Conservation (phyloP, 768 basidiomycete genomes). For the Suillus luteus region DNA sequence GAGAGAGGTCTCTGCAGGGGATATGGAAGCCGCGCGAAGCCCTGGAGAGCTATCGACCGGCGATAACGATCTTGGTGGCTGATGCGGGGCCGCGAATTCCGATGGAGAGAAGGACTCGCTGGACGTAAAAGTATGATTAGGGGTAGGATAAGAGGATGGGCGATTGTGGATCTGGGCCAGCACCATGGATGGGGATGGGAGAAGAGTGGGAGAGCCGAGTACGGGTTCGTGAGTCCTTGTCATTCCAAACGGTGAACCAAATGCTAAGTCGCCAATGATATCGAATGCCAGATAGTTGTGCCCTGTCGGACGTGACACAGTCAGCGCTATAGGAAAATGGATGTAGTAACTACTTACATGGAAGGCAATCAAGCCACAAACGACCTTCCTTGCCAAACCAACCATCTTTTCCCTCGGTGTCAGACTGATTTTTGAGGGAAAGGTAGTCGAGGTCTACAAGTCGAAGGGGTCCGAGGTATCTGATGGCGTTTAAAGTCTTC, state of each 20-base stretch:
- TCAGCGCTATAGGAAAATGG: conserved; percentile 10
- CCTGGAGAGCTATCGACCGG: conserved; percentile 49
- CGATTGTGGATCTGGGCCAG: conserved; percentile 42
- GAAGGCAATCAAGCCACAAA: conserved; percentile 74
- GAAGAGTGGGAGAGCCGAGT: conserved; percentile 47
- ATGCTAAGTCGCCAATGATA: conserved; percentile 86
- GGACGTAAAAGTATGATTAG: conserved; percentile 47
- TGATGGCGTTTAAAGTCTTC: conserved; percentile 67
- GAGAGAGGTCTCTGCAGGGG: conserved; percentile 61
- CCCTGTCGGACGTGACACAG: conserved; percentile 34
- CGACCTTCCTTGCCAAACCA: conserved; percentile 61
- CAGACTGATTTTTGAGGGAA: conserved; percentile 53
- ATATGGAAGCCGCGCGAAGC: conserved; percentile 54
- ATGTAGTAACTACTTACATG: conserved; percentile 43
- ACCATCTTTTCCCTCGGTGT: conserved; percentile 59
- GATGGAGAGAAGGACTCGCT: conserved; percentile 59
- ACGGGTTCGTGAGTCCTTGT: conserved; percentile 70
- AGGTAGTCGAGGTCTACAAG: no score
- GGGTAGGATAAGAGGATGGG: conserved; percentile 52
- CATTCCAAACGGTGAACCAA: conserved; percentile 91
- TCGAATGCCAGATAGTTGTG: conserved; percentile 69
- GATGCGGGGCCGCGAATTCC: conserved; percentile 60
- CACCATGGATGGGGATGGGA: conserved; percentile 63
- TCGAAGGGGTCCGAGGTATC: no score
- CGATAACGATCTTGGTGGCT: conserved; percentile 62